Base-by-base conservation (phyloP, 75 land plant species). In the Sequoia sempervirens region DNA sequence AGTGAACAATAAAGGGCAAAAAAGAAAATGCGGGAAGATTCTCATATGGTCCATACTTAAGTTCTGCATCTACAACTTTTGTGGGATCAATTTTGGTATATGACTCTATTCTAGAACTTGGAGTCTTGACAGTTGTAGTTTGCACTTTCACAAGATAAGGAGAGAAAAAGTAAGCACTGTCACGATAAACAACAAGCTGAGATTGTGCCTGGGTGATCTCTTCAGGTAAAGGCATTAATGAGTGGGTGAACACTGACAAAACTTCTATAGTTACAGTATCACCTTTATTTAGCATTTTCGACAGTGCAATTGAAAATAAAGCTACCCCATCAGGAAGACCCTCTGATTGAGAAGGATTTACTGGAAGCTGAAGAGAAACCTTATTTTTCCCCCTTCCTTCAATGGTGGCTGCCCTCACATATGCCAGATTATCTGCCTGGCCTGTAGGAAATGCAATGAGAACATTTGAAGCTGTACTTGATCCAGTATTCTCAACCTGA, bases 41-140 rank as follows among this genome's bases (percentile, higher is more conserved):
- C 85, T 96, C 95, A 84, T 93, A 96, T 23, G 97, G 97, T 28
- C 99, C 99, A 88, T 98, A 96, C 81, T 86, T 93, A 12, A 98
- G 85, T 82, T 95, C 97, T 36, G 91, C 83, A 83, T 94, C 93
- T 34, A 83, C 88, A 78, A 89, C 69, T 85, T 93, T 96, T 45
- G 89, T 88, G 50, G 94, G 94, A 30, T 86, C 94, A 28, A 96
- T 82, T 81, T 93, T 96, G 8, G 94, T 96, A 80, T 86, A 98
- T 40, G 97, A 91, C 88, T 98, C 99, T 85, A 98, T 90, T 38
- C 92, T 92, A 50, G 87, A 68, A 84, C 92, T 92, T 20, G 99
- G 96, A 46, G 95, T 73, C 47, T 89, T 92, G 38, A 98, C 73
- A 26, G 78, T 84, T 36, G 91, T 88, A 53, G 95, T 83, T 83